phyloP scores from a whole-genome alignment of 139 green algal genomes.

The Bryopsis sp. region DNA sequence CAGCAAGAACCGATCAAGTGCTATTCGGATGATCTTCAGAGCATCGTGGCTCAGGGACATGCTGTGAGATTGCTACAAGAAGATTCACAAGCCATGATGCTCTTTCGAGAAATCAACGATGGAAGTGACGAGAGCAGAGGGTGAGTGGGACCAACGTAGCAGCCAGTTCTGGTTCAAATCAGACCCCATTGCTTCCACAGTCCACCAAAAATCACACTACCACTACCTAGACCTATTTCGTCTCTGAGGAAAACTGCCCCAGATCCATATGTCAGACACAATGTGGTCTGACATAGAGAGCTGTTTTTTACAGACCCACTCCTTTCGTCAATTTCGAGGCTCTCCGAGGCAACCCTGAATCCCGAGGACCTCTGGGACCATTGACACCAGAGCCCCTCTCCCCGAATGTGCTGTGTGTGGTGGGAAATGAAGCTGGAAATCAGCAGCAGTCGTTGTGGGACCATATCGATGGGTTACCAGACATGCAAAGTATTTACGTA shows the following conservation, averaged over 20 bases:
- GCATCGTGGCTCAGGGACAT: neutral
- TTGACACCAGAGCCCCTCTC: neutral
- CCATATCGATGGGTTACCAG: neutral
- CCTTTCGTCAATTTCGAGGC: neutral
- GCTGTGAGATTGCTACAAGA: neutral
- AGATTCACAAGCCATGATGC: neutral
- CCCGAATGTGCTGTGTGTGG: neutral
- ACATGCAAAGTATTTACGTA: slow-evolving; percentile 1
- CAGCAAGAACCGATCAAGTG: neutral
- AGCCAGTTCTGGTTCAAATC: neutral
- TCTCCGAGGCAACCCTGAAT: neutral
- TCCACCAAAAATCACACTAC: neutral
- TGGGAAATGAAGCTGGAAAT: neutral
- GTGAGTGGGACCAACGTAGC: neutral
- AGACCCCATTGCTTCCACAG: neutral
- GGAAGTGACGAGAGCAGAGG: neutral
- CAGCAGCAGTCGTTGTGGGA: neutral
- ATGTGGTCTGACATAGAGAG: no score
- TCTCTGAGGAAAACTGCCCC: no score
- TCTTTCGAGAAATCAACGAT: neutral
- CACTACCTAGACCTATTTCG: no score
- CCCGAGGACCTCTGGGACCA: neutral
- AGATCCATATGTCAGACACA: no score
- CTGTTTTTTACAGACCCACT: neutral
- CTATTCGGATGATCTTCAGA: neutral